A percentile compares a stretch with the other conserved stretches of the same genome.
Evolutionary conservation across 805 yeast genomes (phyloP).

Genomic region (Pichia insulana): DNA sequence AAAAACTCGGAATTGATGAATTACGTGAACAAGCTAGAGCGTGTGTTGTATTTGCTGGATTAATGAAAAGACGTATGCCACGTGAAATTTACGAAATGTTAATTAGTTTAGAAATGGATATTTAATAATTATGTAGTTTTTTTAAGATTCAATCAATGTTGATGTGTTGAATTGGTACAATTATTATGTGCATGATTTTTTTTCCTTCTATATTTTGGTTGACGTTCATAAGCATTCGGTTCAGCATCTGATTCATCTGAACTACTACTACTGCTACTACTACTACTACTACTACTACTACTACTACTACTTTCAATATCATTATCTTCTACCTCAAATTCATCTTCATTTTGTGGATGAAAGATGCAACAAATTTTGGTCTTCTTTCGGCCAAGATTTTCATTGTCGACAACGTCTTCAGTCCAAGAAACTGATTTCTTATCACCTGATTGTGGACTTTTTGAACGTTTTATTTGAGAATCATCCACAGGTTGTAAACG

Average conservation of each 20-base stretch:
- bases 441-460: constrained; percentile 22
- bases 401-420: constrained; percentile 84
- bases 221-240: constrained; percentile 82
- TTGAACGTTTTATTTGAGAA: constrained; percentile 19
- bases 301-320: not conserved
- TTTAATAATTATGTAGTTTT: constrained; percentile 7
- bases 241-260: constrained; percentile 16
- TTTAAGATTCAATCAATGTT: not conserved
- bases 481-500: not conserved
- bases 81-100: constrained; percentile 67
- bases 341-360: constrained; percentile 62
- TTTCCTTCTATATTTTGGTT: constrained; percentile 51
- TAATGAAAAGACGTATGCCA: constrained; percentile 90
- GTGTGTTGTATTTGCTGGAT: constrained; percentile 91
- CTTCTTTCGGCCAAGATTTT: constrained; percentile 78
- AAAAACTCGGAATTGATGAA: constrained; percentile 45
- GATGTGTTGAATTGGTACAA: constrained; percentile 2
- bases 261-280: not conserved
- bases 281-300: not conserved
- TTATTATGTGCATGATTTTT: constrained; percentile 8
- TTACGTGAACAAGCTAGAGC: constrained; percentile 64
- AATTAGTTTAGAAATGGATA: constrained; percentile 47
- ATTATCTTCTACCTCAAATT: constrained; percentile 21
- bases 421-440: constrained; percentile 58
- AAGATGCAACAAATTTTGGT: constrained; percentile 83